Conservation (phyloP, 2,329 filamentous ascomycete species). For the Laburnicola sp. region DNA sequence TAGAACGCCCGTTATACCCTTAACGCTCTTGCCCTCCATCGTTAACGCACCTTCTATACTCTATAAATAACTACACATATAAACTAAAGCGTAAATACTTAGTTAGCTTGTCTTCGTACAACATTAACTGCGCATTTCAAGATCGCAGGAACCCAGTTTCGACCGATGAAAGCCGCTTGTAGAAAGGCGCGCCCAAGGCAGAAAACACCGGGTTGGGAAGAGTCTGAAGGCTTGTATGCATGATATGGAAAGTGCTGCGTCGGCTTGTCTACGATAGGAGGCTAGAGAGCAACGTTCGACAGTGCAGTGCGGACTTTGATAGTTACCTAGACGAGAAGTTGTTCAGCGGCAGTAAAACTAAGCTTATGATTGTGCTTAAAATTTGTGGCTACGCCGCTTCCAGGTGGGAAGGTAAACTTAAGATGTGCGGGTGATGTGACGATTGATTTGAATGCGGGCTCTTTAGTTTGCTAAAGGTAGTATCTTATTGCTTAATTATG, state of each 20-base stretch:
- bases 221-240: constrained; percentile 21
- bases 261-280: constrained; percentile 40
- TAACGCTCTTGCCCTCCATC: no score
- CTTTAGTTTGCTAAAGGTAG: constrained; percentile 34
- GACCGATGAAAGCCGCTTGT: constrained; percentile 53
- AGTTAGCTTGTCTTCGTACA: no score
- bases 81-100: no score
- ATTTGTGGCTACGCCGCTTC: constrained; percentile 8
- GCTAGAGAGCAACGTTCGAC: constrained; percentile 45
- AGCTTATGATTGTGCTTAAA: no score
- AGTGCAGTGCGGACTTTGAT: constrained; percentile 50
- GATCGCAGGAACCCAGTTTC: constrained; percentile 12
- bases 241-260: constrained; percentile 51
- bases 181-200: constrained; percentile 52
- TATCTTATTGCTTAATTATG: constrained; percentile 23
- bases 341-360: no score
- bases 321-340: constrained; percentile 29
- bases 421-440: constrained; percentile 49
- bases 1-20: no score
- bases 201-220: constrained; percentile 23
- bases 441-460: constrained; percentile 42
- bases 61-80: no score
- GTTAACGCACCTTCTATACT: no score
- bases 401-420: constrained; percentile 45
- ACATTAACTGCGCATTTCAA: no score